Evolutionary conservation across 75 land plant species (phyloP).

Genomic region (Picea sitchensis): DNA sequence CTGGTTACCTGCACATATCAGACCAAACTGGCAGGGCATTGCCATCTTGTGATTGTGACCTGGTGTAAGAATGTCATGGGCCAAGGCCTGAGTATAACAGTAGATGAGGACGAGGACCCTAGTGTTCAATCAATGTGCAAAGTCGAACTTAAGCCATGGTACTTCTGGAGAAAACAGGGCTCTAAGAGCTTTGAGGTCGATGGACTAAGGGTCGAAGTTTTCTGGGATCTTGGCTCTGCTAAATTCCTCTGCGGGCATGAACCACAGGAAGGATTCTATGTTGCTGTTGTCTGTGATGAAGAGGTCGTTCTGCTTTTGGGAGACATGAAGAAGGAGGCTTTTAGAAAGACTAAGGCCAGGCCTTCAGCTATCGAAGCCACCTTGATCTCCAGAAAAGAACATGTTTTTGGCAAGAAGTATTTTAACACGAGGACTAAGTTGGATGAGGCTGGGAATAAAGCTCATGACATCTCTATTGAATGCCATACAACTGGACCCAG

Average conservation of each 20-base stretch:
- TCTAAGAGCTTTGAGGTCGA: slow-evolving; percentile 12
- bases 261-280: slow-evolving; percentile 41
- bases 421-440: slow-evolving; percentile 41
- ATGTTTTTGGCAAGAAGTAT: slow-evolving; percentile 47
- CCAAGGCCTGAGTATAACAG: slow-evolving; percentile 36
- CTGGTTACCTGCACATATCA: slow-evolving; percentile 34
- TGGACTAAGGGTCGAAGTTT: slow-evolving; percentile 26
- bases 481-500: slow-evolving; percentile 36
- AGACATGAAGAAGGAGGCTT: slow-evolving; percentile 55
- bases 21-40: slow-evolving; percentile 36
- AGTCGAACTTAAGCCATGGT: slow-evolving; percentile 42
- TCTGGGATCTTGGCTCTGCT: slow-evolving; percentile 25
- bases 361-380: slow-evolving; percentile 32
- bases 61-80: slow-evolving; percentile 43
- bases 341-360: slow-evolving; percentile 43
- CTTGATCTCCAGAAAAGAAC: slow-evolving; percentile 52
- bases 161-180: slow-evolving; percentile 33
- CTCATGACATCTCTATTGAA: slow-evolving; percentile 66
- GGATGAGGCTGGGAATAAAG: slow-evolving; percentile 20
- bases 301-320: slow-evolving; percentile 63
- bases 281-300: slow-evolving; percentile 44
- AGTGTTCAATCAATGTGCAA: slow-evolving; percentile 27
- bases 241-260: slow-evolving; percentile 23
- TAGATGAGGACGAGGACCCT: slow-evolving; percentile 18
- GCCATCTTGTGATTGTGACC: slow-evolving; percentile 25